Conservation (phyloP, 148 eudicot genomes). For the Camellia japonica region DNA sequence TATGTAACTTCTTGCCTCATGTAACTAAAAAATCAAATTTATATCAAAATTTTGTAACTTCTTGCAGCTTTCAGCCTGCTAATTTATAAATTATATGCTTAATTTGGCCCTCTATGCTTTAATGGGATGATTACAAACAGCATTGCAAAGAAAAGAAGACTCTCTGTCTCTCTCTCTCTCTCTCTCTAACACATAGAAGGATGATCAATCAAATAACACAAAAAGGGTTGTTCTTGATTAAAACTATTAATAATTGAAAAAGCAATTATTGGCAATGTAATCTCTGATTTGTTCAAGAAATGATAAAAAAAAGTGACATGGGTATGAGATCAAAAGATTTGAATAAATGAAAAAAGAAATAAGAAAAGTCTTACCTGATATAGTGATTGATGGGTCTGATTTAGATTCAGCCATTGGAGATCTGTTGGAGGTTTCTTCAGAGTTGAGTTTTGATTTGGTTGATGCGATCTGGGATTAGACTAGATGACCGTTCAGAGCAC, state of each 20-base stretch:
- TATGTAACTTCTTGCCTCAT: too few relatives aligned
- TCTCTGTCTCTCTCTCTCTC: too few relatives aligned
- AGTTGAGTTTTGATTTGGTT: not conserved
- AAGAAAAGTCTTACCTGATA: constrained; percentile 16
- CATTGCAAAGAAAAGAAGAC: not conserved
- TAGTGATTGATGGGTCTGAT: constrained; percentile 13
- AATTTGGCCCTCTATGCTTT: not conserved
- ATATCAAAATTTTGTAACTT: too few relatives aligned
- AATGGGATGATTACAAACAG: not conserved
- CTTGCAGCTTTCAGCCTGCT: too few relatives aligned
- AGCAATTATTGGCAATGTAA: too few relatives aligned
- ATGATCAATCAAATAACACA: not conserved
- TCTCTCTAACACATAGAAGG: too few relatives aligned
- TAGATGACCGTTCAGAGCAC: not conserved
- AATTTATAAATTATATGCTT: too few relatives aligned
- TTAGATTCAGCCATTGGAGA: constrained; percentile 30
- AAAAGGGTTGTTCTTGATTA: not conserved
- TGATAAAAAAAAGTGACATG: not conserved
- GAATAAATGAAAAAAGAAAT: not conserved
- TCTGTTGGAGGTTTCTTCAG: not conserved
- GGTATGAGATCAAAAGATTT: not conserved
- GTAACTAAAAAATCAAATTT: too few relatives aligned
- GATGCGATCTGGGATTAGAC: constrained; percentile 2
- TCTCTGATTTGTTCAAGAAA: not conserved
- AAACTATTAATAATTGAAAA: not conserved